Evolutionary conservation across 2,329 filamentous ascomycete species (phyloP).

Genomic region (Curvularia lunata): DNA sequence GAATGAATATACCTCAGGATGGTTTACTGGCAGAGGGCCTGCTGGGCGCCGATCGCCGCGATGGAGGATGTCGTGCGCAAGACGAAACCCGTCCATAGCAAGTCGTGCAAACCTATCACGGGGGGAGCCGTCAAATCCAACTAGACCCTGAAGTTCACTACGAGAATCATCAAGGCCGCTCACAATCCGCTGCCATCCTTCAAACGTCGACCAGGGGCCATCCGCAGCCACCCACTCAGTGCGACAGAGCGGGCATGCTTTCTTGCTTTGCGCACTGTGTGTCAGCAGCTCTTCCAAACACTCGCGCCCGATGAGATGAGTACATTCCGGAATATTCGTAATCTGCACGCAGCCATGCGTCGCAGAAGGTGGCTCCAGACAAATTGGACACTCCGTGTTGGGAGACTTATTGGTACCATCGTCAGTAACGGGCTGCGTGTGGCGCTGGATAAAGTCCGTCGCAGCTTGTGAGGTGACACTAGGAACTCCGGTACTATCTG

Average conservation of each 20-base stretch:
- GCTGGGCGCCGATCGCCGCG: background rate
- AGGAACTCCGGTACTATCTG: too few species aligned
- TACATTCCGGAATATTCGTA: constrained; percentile 15
- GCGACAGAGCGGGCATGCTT: constrained; percentile 28
- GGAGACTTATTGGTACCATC: background rate
- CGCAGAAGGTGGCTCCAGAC: constrained; percentile 12
- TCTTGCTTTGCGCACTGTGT: constrained; percentile 9
- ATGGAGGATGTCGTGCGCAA: background rate
- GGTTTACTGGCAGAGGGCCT: background rate
- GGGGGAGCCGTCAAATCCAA: background rate
- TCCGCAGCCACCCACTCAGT: constrained; percentile 17
- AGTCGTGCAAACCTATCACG: background rate
- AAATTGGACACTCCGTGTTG: constrained; percentile 20
- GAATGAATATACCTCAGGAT: background rate
- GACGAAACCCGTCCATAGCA: background rate
- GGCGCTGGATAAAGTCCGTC: constrained; percentile 6
- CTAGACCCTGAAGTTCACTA: background rate
- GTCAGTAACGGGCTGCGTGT: constrained; percentile 7
- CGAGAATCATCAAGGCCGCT: background rate
- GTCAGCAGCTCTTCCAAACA: constrained; percentile 21
- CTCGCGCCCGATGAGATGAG: constrained; percentile 23
- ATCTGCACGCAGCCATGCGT: constrained; percentile 24
- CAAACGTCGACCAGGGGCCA: background rate
- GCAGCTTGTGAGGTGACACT: background rate
- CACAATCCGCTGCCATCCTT: background rate